A percentile compares a stretch with the other conserved stretches of the same genome.
Evolutionary conservation across 805 yeast species (phyloP).

Genomic region (Candida arabinofermentans): DNA sequence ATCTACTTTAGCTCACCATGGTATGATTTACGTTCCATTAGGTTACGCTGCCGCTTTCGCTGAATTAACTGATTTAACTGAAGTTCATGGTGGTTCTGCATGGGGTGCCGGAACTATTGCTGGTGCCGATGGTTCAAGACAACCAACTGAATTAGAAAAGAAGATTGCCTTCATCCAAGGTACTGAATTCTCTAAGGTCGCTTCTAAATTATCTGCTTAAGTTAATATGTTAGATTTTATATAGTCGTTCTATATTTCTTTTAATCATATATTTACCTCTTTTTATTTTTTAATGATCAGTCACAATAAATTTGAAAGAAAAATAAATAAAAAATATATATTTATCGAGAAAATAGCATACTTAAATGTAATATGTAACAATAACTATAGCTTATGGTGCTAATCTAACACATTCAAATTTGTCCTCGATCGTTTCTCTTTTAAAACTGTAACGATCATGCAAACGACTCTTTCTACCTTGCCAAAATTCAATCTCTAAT

Average conservation of each 20-base stretch:
- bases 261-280: neutral
- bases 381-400: conserved; percentile 52
- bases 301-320: too few relatives aligned
- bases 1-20: conserved; percentile 72
- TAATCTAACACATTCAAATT: conserved; percentile 65
- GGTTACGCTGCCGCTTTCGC: conserved; percentile 63
- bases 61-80: conserved; percentile 51
- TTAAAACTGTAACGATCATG: conserved; percentile 83
- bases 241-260: neutral
- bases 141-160: conserved; percentile 60
- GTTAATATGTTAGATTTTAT: neutral
- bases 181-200: conserved; percentile 51
- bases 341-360: too few relatives aligned
- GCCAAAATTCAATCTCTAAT: conserved; percentile 94
- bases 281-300: neutral
- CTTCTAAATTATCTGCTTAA: conserved; percentile 10
- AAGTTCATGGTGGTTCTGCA: conserved; percentile 77
- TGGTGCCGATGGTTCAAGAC: conserved; percentile 74
- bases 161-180: conserved; percentile 68
- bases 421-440: conserved; percentile 44
- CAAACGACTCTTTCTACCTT: conserved; percentile 83
- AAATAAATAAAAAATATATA: too few relatives aligned
- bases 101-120: conserved; percentile 88
- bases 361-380: too few relatives aligned
- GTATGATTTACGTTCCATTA: conserved; percentile 74